Conservation (phyloP, 176 grass and related monocot species). For the Avena eriantha region DNA sequence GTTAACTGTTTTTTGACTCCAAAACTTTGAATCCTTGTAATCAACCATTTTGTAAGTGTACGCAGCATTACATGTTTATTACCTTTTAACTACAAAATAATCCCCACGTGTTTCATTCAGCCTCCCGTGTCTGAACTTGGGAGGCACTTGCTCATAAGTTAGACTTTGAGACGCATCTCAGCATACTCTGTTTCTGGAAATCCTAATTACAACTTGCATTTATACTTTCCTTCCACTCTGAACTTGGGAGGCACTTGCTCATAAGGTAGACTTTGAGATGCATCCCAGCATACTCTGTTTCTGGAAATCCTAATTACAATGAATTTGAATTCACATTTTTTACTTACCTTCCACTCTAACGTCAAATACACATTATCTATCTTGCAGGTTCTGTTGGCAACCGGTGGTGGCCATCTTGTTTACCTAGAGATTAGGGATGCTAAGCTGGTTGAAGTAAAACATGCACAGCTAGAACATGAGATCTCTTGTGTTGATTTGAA, state of each 20-base stretch:
- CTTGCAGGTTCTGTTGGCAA: slow-evolving; percentile 87
- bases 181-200: slow-evolving; percentile 6
- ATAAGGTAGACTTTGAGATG: background rate
- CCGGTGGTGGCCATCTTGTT: slow-evolving; percentile 96
- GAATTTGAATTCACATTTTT: background rate
- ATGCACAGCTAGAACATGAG: slow-evolving; percentile 72
- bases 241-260: background rate
- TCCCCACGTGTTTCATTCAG: background rate
- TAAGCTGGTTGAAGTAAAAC: slow-evolving; percentile 89
- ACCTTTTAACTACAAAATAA: background rate
- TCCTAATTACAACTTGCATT: background rate
- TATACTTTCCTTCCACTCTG: slow-evolving; percentile 19
- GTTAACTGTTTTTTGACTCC: background rate
- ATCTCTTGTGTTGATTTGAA: slow-evolving; percentile 7
- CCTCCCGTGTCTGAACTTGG: background rate
- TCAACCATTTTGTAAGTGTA: background rate
- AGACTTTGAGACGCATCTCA: background rate
- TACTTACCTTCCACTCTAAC: slow-evolving; percentile 16
- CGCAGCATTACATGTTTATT: background rate
- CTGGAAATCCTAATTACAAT: background rate
- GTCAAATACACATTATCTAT: slow-evolving; percentile 22
- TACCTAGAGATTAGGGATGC: slow-evolving; percentile 85
- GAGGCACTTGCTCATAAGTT: background rate
- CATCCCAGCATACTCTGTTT: background rate
- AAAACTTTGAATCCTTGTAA: background rate